phyloP scores from a whole-genome alignment of 345 rosid genomes.

The Eucalyptus pauciflora region DNA sequence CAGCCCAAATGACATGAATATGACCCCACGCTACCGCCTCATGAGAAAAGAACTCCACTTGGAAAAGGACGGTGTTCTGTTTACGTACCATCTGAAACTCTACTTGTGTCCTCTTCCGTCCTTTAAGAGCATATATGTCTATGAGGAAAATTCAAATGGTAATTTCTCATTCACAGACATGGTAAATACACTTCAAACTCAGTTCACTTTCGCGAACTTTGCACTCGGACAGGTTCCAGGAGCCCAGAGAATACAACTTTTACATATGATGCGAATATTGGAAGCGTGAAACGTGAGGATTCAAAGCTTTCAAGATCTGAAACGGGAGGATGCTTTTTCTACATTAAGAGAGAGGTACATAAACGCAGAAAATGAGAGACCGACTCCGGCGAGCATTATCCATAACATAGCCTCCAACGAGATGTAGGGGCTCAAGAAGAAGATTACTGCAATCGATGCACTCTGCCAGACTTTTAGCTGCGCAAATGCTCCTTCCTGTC shows the following conservation, averaged over 20 bases:
- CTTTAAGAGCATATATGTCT: background rate
- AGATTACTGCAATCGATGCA: slow-evolving; percentile 64
- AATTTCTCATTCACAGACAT: background rate
- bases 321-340: slow-evolving; percentile 40
- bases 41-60: background rate
- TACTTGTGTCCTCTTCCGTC: background rate
- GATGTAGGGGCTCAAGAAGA: slow-evolving; percentile 70
- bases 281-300: background rate
- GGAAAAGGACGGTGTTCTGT: background rate
- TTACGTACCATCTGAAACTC: background rate
- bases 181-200: background rate
- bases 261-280: background rate
- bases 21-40: background rate
- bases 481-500: slow-evolving; percentile 93
- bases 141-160: background rate
- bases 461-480: slow-evolving; percentile 95
- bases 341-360: slow-evolving; percentile 43
- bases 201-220: background rate
- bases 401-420: slow-evolving; percentile 53
- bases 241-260: background rate
- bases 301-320: background rate
- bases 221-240: background rate
- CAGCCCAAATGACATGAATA: background rate
- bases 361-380: slow-evolving; percentile 27
- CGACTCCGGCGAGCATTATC: slow-evolving; percentile 34